phyloP scores from a whole-genome alignment of 2,329 filamentous ascomycete species.

The Scedosporium aurantiacum region DNA sequence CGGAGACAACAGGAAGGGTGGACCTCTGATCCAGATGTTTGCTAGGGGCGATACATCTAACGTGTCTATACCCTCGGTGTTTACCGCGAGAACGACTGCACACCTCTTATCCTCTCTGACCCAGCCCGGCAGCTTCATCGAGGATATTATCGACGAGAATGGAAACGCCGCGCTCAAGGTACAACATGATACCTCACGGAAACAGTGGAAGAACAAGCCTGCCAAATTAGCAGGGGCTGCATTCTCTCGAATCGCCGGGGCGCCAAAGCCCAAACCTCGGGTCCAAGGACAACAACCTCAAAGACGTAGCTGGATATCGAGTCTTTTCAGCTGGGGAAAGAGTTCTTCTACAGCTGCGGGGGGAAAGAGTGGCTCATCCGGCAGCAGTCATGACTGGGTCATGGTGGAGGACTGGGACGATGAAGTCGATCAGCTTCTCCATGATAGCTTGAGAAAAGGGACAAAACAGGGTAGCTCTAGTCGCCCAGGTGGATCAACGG shows the following conservation, averaged over 20 bases:
- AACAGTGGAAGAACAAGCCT: background rate
- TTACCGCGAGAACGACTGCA: constrained; percentile 89
- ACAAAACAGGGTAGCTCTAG: background rate
- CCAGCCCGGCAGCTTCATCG: constrained; percentile 54
- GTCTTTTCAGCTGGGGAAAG: constrained; percentile 6
- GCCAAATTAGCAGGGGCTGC: background rate
- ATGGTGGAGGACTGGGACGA: constrained; percentile 56
- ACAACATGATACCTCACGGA: constrained; percentile 28
- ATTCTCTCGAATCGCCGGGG: background rate
- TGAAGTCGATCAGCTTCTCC: constrained; percentile 32
- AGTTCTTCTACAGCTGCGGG: constrained; percentile 19
- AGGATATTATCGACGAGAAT: constrained; percentile 49
- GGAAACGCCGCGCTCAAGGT: constrained; percentile 44
- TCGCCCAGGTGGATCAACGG: background rate
- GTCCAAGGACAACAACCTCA: background rate
- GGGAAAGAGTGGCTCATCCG: constrained; percentile 55
- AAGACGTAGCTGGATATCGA: constrained; percentile 1
- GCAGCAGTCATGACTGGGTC: constrained; percentile 67
- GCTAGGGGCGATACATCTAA: constrained; percentile 94
- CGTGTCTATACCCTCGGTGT: constrained; percentile 84
- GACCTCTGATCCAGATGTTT: constrained; percentile 92
- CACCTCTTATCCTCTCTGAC: constrained; percentile 83
- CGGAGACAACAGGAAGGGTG: constrained; percentile 82
- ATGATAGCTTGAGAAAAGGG: constrained; percentile 23
- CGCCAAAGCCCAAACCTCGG: background rate